These are phyloP conservation scores for Antrodiella citrinella DNA, from an alignment of 768 basidiomycete genomes.

Conservation along the genomic window DNA sequence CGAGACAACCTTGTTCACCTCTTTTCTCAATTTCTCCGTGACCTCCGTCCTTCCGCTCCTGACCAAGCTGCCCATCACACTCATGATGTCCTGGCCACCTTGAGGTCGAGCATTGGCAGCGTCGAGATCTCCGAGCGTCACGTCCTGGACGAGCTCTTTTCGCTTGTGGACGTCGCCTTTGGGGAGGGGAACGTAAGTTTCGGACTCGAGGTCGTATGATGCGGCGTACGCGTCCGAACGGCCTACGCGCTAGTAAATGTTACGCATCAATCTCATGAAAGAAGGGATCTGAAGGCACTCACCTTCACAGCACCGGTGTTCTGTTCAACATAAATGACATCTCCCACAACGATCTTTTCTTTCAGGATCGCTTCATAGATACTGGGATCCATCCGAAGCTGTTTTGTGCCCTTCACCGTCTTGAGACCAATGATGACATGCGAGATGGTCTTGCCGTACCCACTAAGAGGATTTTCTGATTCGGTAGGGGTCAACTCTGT, in stretches of 20 bases:
- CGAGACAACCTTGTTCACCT: conserved; percentile 97
- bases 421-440: conserved; percentile 96
- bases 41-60: conserved; percentile 93
- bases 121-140: conserved; percentile 91
- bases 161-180: conserved; percentile 96
- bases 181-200: conserved; percentile 95
- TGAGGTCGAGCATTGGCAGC: conserved; percentile 94
- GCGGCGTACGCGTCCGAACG: conserved; percentile 96
- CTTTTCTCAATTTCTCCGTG: conserved; percentile 89
- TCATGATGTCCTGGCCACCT: conserved; percentile 98
- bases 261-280: too few species aligned
- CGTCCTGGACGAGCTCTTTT: conserved; percentile 92
- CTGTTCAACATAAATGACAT: conserved; percentile 92
- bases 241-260: conserved; percentile 76
- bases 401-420: conserved; percentile 81
- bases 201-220: conserved; percentile 95
- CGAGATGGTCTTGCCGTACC: conserved; percentile 98
- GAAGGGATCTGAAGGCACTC: conserved; percentile 9
- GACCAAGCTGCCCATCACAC: conserved; percentile 87
- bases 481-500: conserved; percentile 95
- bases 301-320: conserved; percentile 95
- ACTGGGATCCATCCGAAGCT: conserved; percentile 85
- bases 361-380: conserved; percentile 98
- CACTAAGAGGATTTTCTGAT: conserved; percentile 93
- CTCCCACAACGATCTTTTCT: conserved; percentile 93